These are phyloP conservation scores for Gryganskiella cystojenkinii DNA, from an alignment of 192 early-diverging fungal species.

Conservation along the genomic window DNA sequence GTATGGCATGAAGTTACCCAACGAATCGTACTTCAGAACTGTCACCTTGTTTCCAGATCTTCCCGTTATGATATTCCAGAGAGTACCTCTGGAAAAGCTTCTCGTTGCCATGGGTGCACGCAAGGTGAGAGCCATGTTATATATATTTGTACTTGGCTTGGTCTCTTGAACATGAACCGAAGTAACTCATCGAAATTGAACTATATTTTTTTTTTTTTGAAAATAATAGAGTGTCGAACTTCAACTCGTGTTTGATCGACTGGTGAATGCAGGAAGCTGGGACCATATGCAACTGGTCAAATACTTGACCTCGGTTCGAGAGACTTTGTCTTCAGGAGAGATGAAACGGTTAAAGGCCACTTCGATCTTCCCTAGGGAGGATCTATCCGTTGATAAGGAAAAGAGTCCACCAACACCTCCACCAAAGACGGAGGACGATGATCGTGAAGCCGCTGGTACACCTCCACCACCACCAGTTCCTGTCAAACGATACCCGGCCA, in stretches of 20 bases:
- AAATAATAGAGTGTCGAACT: conserved; percentile 78
- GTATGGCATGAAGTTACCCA: conserved; percentile 72
- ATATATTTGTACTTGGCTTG: no score
- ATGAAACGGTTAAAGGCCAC: conserved; percentile 68
- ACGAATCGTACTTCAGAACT: conserved; percentile 79
- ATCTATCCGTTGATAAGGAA: conserved; percentile 11
- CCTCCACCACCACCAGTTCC: conserved; percentile 29
- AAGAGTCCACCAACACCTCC: conserved; percentile 9
- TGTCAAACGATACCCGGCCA: conserved; percentile 63
- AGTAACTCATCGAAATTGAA: no score
- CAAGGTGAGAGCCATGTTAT: conserved; percentile 60
- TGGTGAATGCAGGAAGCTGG: conserved; percentile 80
- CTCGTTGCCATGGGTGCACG: conserved; percentile 80
- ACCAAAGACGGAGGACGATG: conserved; percentile 15
- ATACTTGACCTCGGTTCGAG: conserved; percentile 79
- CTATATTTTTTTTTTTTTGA: neutral
- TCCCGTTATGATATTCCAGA: conserved; percentile 74
- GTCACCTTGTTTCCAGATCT: conserved; percentile 89
- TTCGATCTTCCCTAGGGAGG: conserved; percentile 73
- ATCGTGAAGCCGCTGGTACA: conserved; percentile 7
- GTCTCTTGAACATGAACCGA: no score
- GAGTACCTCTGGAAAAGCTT: conserved; percentile 63
- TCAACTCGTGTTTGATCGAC: conserved; percentile 84
- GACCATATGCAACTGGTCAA: conserved; percentile 86
- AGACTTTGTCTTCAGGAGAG: conserved; percentile 71